Evolutionary conservation across 1,139 yeast species (phyloP).

Genomic region (Citeromyces hawaiiensis): DNA sequence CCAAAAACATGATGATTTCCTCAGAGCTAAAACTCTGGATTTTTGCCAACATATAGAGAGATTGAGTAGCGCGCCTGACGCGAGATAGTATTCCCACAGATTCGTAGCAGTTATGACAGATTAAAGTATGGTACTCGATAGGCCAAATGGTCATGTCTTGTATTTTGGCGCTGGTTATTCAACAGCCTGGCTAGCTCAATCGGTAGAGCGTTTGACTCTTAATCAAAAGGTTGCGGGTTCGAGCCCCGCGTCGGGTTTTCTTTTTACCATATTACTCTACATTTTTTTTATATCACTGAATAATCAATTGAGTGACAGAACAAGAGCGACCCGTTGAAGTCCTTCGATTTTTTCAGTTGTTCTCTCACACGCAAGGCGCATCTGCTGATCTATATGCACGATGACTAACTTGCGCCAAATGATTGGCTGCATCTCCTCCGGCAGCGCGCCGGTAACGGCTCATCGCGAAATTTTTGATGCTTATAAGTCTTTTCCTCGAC

Average conservation of each 20-base stretch:
- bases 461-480: background rate
- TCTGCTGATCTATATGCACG: conserved; percentile 56
- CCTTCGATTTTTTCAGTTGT: background rate
- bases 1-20: no score
- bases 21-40: no score
- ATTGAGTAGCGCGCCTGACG: no score
- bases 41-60: no score
- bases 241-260: conserved; percentile 13
- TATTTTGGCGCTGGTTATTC: no score
- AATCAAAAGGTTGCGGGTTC: conserved; percentile 14
- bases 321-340: no score
- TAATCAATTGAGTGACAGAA: no score
- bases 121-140: no score
- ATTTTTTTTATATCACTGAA: no score
- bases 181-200: conserved; percentile 8
- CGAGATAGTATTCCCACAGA: no score
- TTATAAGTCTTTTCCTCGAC: background rate
- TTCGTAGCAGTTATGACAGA: no score
- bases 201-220: conserved; percentile 8
- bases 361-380: conserved; percentile 20
- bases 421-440: conserved; percentile 1
- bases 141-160: no score
- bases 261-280: conserved; percentile 3
- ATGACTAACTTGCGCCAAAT: background rate
- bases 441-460: conserved; percentile 2